Evolutionary conservation across 2,329 filamentous ascomycete genomes (phyloP), one percentile per base, ranked within the genome.

Genomic region (Pestalotiopsis sp.): DNA sequence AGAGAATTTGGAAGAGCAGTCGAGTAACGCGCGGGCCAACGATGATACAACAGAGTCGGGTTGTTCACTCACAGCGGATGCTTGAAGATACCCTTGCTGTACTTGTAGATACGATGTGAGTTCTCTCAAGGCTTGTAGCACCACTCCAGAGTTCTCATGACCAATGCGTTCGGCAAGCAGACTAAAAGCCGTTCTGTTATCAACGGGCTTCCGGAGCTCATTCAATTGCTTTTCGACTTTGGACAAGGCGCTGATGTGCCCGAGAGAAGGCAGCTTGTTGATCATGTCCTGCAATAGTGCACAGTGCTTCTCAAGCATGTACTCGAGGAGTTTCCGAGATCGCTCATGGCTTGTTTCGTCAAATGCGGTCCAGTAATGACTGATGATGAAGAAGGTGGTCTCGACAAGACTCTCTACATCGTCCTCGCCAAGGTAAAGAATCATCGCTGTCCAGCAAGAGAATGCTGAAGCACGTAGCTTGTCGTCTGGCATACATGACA

Each of bases 371-470:
- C 96, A 99, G 75, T 96, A 91, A 73, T 92, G 90, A 27, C 92
- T 90, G 63, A 98, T 90, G 56, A 97, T 89, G 66, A 95, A 94
- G 73, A 98, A 94, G 0, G 95, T 97, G 68, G 95, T 94, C 77
- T 97, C 94, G 9, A 98, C 83, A 49, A 98, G 86, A 31, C 89
- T 86, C 72, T 92, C 91, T 5, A 97, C 86, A 75, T 98, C 95
- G 27, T 94, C 91, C 68, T 91, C 90, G 11, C 91, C 91, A 62
- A 98, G 85, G 65, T 91, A 88, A 36, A 83, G 87, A 20, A 98
- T 86, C 81, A 99, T 90, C 9, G 90, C 87, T 31, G 89, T 87
- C 96, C 96, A 99, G 63, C 94, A 93, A 4, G 87, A 89, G 75
- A 98, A 95, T 2, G 94, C 93, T 38, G 90, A 85, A 70, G 93